Conservation (phyloP, 192 early-diverging fungal genomes). For the Tieghemiomyces parasiticus region DNA sequence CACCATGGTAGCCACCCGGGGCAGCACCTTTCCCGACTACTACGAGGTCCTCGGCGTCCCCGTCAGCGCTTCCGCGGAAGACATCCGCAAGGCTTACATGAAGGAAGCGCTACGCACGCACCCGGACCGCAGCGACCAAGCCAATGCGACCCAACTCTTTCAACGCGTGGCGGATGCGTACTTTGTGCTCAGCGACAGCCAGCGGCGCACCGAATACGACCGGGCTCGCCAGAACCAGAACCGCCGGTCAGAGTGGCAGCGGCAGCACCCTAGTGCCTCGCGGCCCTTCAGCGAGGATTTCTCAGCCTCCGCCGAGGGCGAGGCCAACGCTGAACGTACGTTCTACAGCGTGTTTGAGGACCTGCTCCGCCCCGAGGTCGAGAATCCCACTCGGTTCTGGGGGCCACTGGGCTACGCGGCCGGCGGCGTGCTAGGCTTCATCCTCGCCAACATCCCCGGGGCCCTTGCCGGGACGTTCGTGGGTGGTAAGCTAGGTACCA, state of each 20-base stretch:
- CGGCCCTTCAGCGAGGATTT: slow-evolving; percentile 7
- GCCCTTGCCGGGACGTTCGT: slow-evolving; percentile 40
- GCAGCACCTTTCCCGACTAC: slow-evolving; percentile 34
- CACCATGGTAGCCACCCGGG: neutral
- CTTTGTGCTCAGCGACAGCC: slow-evolving; percentile 44
- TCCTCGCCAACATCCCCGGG: slow-evolving; percentile 46
- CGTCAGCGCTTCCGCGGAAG: slow-evolving; percentile 38
- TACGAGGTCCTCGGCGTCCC: slow-evolving; percentile 47
- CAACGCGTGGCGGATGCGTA: slow-evolving; percentile 68
- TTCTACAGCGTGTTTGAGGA: slow-evolving; percentile 76
- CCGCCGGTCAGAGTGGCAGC: neutral
- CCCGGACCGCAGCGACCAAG: slow-evolving; percentile 43
- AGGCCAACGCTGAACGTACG: slow-evolving; percentile 40
- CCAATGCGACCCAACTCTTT: slow-evolving; percentile 42
- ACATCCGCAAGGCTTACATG: slow-evolving; percentile 74
- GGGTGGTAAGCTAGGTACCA: slow-evolving; percentile 40
- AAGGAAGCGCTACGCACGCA: slow-evolving; percentile 49
- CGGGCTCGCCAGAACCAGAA: slow-evolving; percentile 12
- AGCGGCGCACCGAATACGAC: slow-evolving; percentile 37
- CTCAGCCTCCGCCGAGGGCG: slow-evolving; percentile 7
- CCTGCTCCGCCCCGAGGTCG: slow-evolving; percentile 53
- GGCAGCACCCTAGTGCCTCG: neutral
- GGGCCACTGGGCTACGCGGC: slow-evolving; percentile 48
- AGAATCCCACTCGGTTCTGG: slow-evolving; percentile 41
- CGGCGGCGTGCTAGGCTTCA: slow-evolving; percentile 61